These are phyloP conservation scores for Metschnikowia henanensis DNA, from an alignment of 805 yeast species.

Conservation along the genomic window DNA sequence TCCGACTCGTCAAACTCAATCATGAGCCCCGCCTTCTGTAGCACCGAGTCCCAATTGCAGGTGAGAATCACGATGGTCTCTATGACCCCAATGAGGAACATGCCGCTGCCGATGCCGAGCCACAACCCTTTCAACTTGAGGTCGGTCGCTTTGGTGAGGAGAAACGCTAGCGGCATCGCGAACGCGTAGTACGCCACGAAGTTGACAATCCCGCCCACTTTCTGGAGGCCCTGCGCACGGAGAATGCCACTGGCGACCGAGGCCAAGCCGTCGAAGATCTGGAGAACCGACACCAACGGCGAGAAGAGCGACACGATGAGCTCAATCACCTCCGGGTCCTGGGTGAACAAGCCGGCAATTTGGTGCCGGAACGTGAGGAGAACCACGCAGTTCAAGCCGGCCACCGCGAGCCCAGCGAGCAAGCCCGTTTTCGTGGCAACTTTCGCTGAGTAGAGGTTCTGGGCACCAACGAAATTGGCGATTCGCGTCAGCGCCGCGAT, in stretches of 20 bases:
- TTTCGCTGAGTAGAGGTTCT: slow-evolving; percentile 37
- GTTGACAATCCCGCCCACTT: slow-evolving; percentile 68
- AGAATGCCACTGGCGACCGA: slow-evolving; percentile 71
- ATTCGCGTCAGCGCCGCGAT: slow-evolving; percentile 46
- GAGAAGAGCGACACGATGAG: slow-evolving; percentile 52
- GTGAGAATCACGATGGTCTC: slow-evolving; percentile 48
- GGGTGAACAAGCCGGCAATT: slow-evolving; percentile 61
- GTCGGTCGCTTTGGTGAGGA: slow-evolving; percentile 47
- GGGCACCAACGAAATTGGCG: slow-evolving; percentile 46
- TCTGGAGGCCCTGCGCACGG: slow-evolving; percentile 76
- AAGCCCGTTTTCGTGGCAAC: slow-evolving; percentile 35
- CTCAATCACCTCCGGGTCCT: slow-evolving; percentile 55
- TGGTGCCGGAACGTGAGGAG: slow-evolving; percentile 46
- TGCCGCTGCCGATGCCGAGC: slow-evolving; percentile 71
- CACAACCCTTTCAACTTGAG: slow-evolving; percentile 64
- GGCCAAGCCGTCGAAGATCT: slow-evolving; percentile 68
- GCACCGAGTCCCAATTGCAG: slow-evolving; percentile 54
- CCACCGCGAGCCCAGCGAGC: slow-evolving; percentile 28
- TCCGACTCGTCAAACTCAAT: slow-evolving; percentile 17
- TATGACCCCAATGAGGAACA: slow-evolving; percentile 49
- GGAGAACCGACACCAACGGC: slow-evolving; percentile 65
- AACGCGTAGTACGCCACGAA: slow-evolving; percentile 68
- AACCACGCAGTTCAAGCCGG: slow-evolving; percentile 41
- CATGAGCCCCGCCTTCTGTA: slow-evolving; percentile 31
- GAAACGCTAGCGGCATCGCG: slow-evolving; percentile 66